Percentiles rank a stretch among this genome's conserved stretches.
Evolutionary conservation across 495 filamentous ascomycete genomes (phyloP).

Genomic region (Xylaria cubensis): DNA sequence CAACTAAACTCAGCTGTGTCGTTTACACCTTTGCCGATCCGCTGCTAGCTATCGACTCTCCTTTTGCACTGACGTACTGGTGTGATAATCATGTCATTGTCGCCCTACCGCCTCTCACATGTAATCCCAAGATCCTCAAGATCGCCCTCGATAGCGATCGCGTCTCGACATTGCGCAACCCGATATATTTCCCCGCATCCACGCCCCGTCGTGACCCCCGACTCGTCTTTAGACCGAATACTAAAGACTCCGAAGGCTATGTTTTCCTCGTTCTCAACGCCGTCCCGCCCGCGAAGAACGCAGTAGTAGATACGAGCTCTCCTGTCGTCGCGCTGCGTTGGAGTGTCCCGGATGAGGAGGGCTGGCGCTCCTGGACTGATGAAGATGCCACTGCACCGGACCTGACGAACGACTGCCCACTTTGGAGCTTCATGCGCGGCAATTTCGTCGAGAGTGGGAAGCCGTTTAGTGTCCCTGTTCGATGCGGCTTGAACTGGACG

Average conservation of each 20-base stretch:
- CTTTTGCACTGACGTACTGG: conserved; percentile 17
- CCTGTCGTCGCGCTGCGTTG: conserved; percentile 14
- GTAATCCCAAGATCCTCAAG: conserved; percentile 20
- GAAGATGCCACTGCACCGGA: not conserved
- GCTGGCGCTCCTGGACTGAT: conserved; percentile 13
- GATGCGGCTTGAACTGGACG: conserved; percentile 16
- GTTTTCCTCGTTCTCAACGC: conserved; percentile 15
- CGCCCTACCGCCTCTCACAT: conserved; percentile 16
- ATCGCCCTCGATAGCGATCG: not conserved
- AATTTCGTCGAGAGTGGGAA: conserved; percentile 19
- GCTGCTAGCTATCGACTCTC: not conserved
- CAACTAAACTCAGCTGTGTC: not conserved
- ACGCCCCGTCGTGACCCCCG: conserved; percentile 11
- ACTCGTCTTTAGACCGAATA: conserved; percentile 12
- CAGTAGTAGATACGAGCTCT: not conserved
- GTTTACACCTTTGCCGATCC: conserved; percentile 1
- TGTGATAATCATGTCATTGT: not conserved
- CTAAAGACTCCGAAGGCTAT: conserved; percentile 5
- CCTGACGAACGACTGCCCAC: not conserved
- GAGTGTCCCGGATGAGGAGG: not conserved
- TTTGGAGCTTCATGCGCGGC: conserved; percentile 16
- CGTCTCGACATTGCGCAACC: conserved; percentile 9
- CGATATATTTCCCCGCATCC: conserved; percentile 19
- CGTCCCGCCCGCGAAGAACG: not conserved
- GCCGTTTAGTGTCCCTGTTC: conserved; percentile 17